Evolutionary conservation across 805 yeast genomes (phyloP).

Genomic region (Starmera caribaea): DNA sequence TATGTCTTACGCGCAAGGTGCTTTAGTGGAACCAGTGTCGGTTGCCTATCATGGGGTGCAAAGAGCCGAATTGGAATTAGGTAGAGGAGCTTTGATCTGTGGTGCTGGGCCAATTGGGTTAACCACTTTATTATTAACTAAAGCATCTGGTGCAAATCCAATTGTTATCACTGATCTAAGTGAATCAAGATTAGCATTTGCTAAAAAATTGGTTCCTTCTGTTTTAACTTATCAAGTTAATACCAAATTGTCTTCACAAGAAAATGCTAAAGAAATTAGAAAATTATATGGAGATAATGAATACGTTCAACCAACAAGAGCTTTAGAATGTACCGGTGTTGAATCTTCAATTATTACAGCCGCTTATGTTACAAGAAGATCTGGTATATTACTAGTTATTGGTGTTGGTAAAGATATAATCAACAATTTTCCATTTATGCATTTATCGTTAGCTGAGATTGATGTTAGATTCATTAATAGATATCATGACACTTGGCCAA

Average conservation of each 20-base stretch:
- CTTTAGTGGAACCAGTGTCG: slow-evolving; percentile 44
- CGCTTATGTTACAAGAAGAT: slow-evolving; percentile 35
- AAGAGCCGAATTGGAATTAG: slow-evolving; percentile 36
- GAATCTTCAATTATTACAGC: slow-evolving; percentile 37
- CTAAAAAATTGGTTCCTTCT: slow-evolving; percentile 35
- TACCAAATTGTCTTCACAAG: slow-evolving; percentile 19
- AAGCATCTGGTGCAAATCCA: slow-evolving; percentile 46
- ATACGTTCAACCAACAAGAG: slow-evolving; percentile 30
- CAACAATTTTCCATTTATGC: slow-evolving; percentile 46
- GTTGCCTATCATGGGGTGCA: slow-evolving; percentile 46
- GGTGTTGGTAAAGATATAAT: slow-evolving; percentile 41
- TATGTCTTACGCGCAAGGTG: slow-evolving; percentile 43
- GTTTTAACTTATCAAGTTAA: slow-evolving; percentile 35
- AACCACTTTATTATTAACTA: slow-evolving; percentile 35
- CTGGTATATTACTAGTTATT: slow-evolving; percentile 36
- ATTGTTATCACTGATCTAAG: slow-evolving; percentile 40
- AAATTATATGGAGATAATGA: slow-evolving; percentile 26
- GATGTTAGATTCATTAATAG: slow-evolving; percentile 42
- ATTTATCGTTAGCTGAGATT: slow-evolving; percentile 40
- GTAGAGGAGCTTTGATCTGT: slow-evolving; percentile 36
- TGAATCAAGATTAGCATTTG: slow-evolving; percentile 34
- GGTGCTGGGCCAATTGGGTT: slow-evolving; percentile 60
- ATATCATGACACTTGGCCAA: slow-evolving; percentile 48
- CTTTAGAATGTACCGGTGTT: slow-evolving; percentile 47
- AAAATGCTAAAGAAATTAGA: slow-evolving; percentile 30